phyloP scores from a whole-genome alignment of 306 rosid genomes.

The Cicer arietinum region DNA sequence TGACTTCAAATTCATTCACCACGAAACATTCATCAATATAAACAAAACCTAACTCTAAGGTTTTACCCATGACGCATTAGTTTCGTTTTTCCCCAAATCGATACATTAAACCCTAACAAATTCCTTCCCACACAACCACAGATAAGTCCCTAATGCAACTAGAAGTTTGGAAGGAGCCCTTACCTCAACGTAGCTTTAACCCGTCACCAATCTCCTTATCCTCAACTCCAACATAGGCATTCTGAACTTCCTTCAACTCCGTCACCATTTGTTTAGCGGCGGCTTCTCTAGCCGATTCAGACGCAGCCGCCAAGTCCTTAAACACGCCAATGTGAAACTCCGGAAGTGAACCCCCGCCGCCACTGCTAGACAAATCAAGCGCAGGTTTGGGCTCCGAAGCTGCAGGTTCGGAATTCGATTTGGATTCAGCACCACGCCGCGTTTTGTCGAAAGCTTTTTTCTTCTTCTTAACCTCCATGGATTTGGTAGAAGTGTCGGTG shows the following conservation, averaged over 20 bases:
- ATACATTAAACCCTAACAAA: no score
- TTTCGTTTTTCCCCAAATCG: no score
- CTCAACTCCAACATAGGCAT: slow-evolving; percentile 65
- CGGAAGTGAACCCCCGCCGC: slow-evolving; percentile 47
- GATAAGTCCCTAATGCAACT: no score
- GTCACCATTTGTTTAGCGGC: slow-evolving; percentile 68
- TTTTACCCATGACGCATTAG: no score
- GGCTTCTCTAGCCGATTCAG: slow-evolving; percentile 57
- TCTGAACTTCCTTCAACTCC: slow-evolving; percentile 82
- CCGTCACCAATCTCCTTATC: slow-evolving; percentile 64
- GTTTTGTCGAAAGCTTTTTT: slow-evolving; percentile 71
- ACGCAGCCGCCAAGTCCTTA: slow-evolving; percentile 75
- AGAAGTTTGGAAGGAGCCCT: no score
- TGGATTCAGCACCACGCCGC: slow-evolving; percentile 42
- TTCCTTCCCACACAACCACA: no score
- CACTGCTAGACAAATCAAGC: slow-evolving; percentile 40
- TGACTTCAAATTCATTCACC: no score
- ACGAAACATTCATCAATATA: no score
- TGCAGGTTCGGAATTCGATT: slow-evolving; percentile 22
- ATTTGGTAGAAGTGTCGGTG: slow-evolving; percentile 46
- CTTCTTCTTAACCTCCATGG: slow-evolving; percentile 84
- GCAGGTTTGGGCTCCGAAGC: slow-evolving; percentile 34
- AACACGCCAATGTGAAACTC: slow-evolving; percentile 92
- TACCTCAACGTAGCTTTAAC: no score
- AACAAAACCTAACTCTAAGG: no score